Evolutionary conservation across 1,139 yeast genomes (phyloP), one percentile per base, ranked within the genome.

Genomic region (Yamadazyma sp.): DNA sequence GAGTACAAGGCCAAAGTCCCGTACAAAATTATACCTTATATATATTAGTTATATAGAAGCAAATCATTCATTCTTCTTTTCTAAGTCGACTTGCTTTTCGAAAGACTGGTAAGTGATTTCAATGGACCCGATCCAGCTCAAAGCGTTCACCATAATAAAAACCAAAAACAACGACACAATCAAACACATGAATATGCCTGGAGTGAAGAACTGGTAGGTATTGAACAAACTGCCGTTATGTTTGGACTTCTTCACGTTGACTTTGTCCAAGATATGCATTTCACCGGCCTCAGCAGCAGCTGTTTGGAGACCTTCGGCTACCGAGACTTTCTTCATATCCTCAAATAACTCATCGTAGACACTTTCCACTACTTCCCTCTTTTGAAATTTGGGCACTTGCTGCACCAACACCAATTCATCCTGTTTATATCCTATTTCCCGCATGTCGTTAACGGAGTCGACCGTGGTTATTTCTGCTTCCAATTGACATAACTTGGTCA

Each of bases 21-120:
- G 15, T 91, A 84, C 62, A 84, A 89, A 59, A 89, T 92, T 48
- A 75, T 92, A 48, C 99, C 99, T 3, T 88, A 83, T 54, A 63
- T 92, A 7, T 92, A 89, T 59, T 92, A 68, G 38, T 9, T 30
- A 30, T 9, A 6, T 30, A 30, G 15, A 24, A 16, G 10, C 6
- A 29, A 5, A 29, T 53, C 64, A 79, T 56, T 80, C 83, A 43
- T 69, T 70, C 63, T 83, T 84, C 67, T 82, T 83, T 48, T 75
- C 77, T 49, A 70, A 74, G 53, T 79, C 82, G 33, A 78, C 72
- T 48, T 79, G 83, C 62, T 79, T 83, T 42, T 83, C 89, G 56
- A 86, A 85, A 12, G 92, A 80, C 45, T 74, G 73, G 69, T 83
- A 83, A 46, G 88, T 74, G 48, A 85, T 79, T 58, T 83, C 79